Conservation (phyloP, 768 basidiomycete species). For the Trametes elegans region DNA sequence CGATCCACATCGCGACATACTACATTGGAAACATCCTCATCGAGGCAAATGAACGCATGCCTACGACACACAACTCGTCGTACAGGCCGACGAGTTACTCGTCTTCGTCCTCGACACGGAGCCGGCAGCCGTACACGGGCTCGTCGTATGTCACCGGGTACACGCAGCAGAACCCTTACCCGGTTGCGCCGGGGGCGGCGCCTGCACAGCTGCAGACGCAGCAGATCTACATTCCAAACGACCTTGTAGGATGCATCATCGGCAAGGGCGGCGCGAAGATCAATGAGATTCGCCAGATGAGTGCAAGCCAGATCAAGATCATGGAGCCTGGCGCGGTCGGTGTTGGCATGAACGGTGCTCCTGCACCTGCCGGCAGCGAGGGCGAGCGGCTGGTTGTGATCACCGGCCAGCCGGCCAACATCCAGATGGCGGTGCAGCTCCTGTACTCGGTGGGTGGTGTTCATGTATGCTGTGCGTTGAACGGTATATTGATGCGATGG, state of each 20-base stretch:
- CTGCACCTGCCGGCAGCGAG: conserved; percentile 73
- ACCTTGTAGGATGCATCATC: conserved; percentile 95
- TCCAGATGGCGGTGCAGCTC: conserved; percentile 94
- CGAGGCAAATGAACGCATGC: conserved; percentile 85
- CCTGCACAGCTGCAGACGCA: conserved; percentile 83
- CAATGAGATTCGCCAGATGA: conserved; percentile 96
- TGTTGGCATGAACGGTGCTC: conserved; percentile 64
- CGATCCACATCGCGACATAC: conserved; percentile 98
- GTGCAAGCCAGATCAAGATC: conserved; percentile 95
- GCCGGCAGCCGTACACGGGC: conserved; percentile 40
- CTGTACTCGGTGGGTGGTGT: conserved; percentile 72
- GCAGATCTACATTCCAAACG: conserved; percentile 97
- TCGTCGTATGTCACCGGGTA: conserved; percentile 75
- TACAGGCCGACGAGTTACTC: conserved; percentile 67
- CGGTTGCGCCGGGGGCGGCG: conserved; percentile 14
- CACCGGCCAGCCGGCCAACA: conserved; percentile 91
- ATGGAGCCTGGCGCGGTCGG: conserved; percentile 92
- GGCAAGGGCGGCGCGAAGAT: conserved; percentile 98
- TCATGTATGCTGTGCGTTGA: neutral
- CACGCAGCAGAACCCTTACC: conserved; percentile 54
- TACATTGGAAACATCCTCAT: conserved; percentile 98
- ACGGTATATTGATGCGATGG: neutral
- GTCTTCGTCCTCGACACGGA: conserved; percentile 30
- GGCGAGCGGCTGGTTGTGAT: conserved; percentile 94
- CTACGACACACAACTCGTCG: conserved; percentile 51